Percentiles rank a stretch among this genome's conserved stretches.
Evolutionary conservation across 2,329 filamentous ascomycete species (phyloP).

Genomic region (Botryotinia calthae): DNA sequence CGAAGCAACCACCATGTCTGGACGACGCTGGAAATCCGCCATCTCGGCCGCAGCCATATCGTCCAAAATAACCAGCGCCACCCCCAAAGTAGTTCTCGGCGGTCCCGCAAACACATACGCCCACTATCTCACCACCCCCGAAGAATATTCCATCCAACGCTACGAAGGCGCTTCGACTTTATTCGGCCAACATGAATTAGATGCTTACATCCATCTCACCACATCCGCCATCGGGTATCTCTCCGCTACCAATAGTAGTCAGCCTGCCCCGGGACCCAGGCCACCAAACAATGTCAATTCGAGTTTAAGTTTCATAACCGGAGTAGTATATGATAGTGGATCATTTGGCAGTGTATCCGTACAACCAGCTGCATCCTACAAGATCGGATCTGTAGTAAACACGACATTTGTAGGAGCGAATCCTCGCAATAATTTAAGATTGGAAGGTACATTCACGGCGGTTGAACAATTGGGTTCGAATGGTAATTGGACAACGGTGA

Average conservation of each 20-base stretch:
- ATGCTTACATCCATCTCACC: conserved; percentile 83
- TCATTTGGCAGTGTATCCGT: conserved; percentile 66
- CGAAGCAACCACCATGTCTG: conserved; percentile 90
- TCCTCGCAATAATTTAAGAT: conserved; percentile 79
- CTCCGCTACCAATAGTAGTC: conserved; percentile 46
- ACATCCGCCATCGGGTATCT: conserved; percentile 68
- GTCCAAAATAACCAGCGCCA: conserved; percentile 37
- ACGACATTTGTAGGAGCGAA: conserved; percentile 81
- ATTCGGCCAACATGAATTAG: conserved; percentile 76
- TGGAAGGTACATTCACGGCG: conserved; percentile 73
- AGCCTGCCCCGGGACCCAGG: conserved; percentile 52
- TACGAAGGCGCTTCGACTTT: conserved; percentile 93
- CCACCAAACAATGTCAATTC: conserved; percentile 75
- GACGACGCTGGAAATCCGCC: conserved; percentile 77
- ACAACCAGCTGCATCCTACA: conserved; percentile 54
- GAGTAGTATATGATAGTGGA: conserved; percentile 71
- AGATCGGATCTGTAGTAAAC: conserved; percentile 59
- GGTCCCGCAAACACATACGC: conserved; percentile 88
- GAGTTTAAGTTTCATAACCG: conserved; percentile 74
- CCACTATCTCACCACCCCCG: conserved; percentile 70
- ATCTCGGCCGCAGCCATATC: conserved; percentile 44
- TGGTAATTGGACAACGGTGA: conserved; percentile 60
- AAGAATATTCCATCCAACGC: conserved; percentile 79
- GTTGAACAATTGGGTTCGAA: conserved; percentile 58
- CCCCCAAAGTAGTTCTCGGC: conserved; percentile 75